A percentile compares a stretch with the other conserved stretches of the same genome.
These are phyloP conservation scores for Spathaspora gorwiae DNA, from an alignment of 805 yeast genomes.

Conservation along the genomic window DNA sequence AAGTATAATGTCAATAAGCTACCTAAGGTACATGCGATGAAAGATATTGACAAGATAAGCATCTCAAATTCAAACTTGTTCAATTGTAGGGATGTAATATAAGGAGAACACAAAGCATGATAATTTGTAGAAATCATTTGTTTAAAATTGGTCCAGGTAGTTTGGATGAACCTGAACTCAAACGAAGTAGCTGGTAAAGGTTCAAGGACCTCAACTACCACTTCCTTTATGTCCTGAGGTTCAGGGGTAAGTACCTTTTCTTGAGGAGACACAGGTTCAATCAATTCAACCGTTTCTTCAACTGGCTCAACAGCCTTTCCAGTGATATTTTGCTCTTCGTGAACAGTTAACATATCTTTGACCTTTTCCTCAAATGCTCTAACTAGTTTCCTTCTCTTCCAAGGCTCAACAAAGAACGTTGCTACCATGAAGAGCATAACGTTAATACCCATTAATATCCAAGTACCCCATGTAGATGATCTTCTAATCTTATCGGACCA, in stretches of 20 bases:
- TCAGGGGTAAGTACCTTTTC: no score
- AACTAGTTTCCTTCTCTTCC: conserved; percentile 81
- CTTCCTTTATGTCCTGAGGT: no score
- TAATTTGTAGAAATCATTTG: conserved; percentile 11
- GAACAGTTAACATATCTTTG: conserved; percentile 30
- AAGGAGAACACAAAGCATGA: conserved; percentile 11
- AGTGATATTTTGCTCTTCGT: conserved; percentile 6
- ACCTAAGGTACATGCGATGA: conserved; percentile 17
- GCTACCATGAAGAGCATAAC: conserved; percentile 72
- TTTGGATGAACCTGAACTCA: background rate
- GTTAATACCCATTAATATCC: conserved; percentile 84
- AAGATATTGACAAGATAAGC: conserved; percentile 8
- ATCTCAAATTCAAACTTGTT: conserved; percentile 21
- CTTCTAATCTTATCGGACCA: conserved; percentile 97
- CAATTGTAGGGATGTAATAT: conserved; percentile 12
- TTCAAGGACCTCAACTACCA: background rate
- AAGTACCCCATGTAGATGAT: conserved; percentile 96
- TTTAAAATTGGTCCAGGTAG: conserved; percentile 16
- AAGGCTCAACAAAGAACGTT: conserved; percentile 87
- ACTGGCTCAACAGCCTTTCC: background rate
- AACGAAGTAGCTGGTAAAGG: background rate
- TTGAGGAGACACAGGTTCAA: no score
- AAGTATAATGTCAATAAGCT: conserved; percentile 15
- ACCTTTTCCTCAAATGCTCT: conserved; percentile 81
- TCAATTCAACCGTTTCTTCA: no score